These are phyloP conservation scores for Vigna angularis DNA, from an alignment of 306 rosid genomes.

Conservation along the genomic window DNA sequence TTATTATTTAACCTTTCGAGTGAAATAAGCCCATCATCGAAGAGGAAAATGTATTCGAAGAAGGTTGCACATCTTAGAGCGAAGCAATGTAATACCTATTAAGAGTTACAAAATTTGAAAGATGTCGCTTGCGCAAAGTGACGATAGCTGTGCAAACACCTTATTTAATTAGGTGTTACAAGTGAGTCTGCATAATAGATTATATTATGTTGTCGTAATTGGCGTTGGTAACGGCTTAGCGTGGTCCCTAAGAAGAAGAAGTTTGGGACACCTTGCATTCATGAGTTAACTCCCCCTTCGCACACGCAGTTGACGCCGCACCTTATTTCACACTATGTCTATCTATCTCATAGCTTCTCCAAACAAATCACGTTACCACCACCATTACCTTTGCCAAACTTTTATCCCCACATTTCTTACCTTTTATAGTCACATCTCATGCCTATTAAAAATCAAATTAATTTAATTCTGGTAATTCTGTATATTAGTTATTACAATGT, in stretches of 20 bases:
- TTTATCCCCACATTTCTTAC: not conserved
- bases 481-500: too few relatives aligned
- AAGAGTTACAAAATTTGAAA: not conserved
- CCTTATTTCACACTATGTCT: not conserved
- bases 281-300: constrained; percentile 11
- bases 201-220: too few relatives aligned
- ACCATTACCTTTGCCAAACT: not conserved
- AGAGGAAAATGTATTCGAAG: not conserved
- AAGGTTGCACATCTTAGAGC: not conserved
- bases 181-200: too few relatives aligned
- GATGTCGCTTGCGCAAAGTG: not conserved
- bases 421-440: too few relatives aligned
- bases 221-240: too few relatives aligned
- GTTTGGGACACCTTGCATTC: not conserved
- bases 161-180: too few relatives aligned
- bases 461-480: too few relatives aligned
- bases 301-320: not conserved
- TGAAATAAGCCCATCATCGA: constrained; percentile 1
- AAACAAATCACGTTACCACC: constrained; percentile 27
- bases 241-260: not conserved
- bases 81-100: not conserved
- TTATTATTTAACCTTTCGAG: not conserved
- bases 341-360: not conserved
- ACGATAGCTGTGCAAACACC: too few relatives aligned
- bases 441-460: too few relatives aligned